These are phyloP conservation scores for Auricularia heimuer DNA, from an alignment of 768 basidiomycete genomes.

Conservation along the genomic window DNA sequence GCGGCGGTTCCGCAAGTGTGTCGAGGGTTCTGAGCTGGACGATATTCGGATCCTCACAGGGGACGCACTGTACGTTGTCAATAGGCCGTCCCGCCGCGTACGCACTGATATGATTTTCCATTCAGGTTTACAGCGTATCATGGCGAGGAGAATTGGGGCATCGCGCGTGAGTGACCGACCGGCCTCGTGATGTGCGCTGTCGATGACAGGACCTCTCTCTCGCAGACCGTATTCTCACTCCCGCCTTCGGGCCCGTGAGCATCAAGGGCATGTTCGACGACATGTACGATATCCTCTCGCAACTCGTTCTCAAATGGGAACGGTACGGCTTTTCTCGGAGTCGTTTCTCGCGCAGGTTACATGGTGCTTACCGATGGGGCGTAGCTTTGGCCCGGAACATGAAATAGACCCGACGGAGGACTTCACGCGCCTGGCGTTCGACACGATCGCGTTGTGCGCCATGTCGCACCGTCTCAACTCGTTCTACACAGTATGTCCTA, in stretches of 20 bases:
- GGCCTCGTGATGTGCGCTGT: constrained; percentile 1
- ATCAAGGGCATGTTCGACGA: constrained; percentile 39
- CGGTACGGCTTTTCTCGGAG: constrained; percentile 15
- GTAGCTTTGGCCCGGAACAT: constrained; percentile 33
- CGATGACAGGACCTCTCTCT: neutral
- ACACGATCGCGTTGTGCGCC: constrained; percentile 37
- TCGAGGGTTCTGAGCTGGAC: constrained; percentile 22
- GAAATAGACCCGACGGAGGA: constrained; percentile 35
- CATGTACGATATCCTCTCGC: constrained; percentile 36
- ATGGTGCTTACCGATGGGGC: neutral
- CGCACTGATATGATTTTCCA: no score
- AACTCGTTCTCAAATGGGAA: constrained; percentile 37
- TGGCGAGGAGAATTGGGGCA: constrained; percentile 37
- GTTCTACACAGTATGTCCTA: constrained; percentile 28
- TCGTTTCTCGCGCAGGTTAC: neutral
- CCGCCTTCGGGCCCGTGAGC: constrained; percentile 33
- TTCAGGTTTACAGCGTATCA: constrained; percentile 16
- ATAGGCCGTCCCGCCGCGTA: no score
- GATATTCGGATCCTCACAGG: constrained; percentile 29
- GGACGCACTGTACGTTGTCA: constrained; percentile 24
- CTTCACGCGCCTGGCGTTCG: constrained; percentile 38
- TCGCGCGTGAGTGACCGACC: constrained; percentile 28
- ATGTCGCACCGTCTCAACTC: constrained; percentile 38
- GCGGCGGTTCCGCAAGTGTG: constrained; percentile 30
- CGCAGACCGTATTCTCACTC: constrained; percentile 28